Conservation (phyloP, 345 rosid species). For the Eucalyptus paniculata region DNA sequence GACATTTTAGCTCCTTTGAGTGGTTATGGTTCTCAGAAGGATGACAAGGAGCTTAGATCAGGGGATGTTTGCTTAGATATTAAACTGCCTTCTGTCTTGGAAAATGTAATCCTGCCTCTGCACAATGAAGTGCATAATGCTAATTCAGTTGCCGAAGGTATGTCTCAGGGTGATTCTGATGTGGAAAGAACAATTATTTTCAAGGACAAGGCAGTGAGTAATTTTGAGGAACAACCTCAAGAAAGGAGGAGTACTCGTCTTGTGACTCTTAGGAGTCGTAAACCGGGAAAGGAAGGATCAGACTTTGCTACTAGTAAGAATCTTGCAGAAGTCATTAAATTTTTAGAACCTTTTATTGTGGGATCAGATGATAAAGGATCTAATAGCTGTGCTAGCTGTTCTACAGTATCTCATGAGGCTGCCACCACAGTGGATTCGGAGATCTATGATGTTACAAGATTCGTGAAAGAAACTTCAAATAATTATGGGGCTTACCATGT, state of each 20-base stretch:
- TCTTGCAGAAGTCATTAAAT: slow-evolving; percentile 54
- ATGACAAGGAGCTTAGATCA: slow-evolving; percentile 24
- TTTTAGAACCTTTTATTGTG: slow-evolving; percentile 59
- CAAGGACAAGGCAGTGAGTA: slow-evolving; percentile 45
- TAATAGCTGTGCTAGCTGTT: slow-evolving; percentile 17
- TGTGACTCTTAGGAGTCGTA: slow-evolving; percentile 89
- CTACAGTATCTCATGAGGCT: slow-evolving; percentile 17
- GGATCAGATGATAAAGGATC: slow-evolving; percentile 15
- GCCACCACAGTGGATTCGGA: slow-evolving; percentile 30
- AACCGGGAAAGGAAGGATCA: slow-evolving; percentile 79
- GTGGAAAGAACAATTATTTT: slow-evolving; percentile 21
- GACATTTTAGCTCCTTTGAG: slow-evolving; percentile 48
- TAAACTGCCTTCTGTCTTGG: slow-evolving; percentile 27
- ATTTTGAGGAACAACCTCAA: slow-evolving; percentile 70
- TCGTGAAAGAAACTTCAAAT: slow-evolving; percentile 54
- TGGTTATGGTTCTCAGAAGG: slow-evolving; percentile 14
- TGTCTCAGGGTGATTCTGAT: slow-evolving; percentile 28
- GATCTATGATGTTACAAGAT: slow-evolving; percentile 26
- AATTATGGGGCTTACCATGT: slow-evolving; percentile 87
- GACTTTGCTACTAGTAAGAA: slow-evolving; percentile 55
- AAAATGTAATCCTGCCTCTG: slow-evolving; percentile 17
- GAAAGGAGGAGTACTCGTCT: slow-evolving; percentile 98
- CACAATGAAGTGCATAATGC: slow-evolving; percentile 24
- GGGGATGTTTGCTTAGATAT: slow-evolving; percentile 65
- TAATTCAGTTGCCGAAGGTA: slow-evolving; percentile 16